Evolutionary conservation across 345 rosid genomes (phyloP).

Genomic region (Ceriops zippeliana): DNA sequence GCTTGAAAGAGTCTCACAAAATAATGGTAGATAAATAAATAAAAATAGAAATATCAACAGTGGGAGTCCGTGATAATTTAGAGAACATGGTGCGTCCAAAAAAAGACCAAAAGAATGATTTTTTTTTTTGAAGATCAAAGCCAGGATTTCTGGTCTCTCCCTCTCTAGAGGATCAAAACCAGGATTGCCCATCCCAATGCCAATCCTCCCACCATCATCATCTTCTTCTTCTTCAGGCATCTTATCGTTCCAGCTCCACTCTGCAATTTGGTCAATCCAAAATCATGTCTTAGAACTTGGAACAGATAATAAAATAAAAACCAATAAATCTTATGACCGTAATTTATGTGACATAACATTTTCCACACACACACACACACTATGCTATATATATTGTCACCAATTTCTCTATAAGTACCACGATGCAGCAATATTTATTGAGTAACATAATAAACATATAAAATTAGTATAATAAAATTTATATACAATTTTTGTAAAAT

Average conservation of each 20-base stretch:
- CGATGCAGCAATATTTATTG: too few species aligned
- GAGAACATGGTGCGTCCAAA: background rate
- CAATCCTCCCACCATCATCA: constrained; percentile 15
- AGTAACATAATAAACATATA: too few species aligned
- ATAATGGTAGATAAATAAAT: constrained; percentile 19
- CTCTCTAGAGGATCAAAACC: constrained; percentile 22
- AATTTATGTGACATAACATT: too few species aligned
- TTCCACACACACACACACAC: too few species aligned
- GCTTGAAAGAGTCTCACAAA: constrained; percentile 5
- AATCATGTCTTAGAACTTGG: too few species aligned
- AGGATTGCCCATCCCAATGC: constrained; percentile 27
- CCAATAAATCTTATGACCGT: background rate
- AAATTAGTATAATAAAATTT: too few species aligned
- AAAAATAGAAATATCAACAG: constrained; percentile 10
- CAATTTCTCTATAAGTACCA: too few species aligned
- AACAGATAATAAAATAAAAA: background rate
- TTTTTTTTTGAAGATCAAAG: background rate
- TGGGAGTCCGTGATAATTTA: constrained; percentile 4
- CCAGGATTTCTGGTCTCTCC: too few species aligned
- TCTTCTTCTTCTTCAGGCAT: constrained; percentile 19
- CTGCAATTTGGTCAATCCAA: constrained; percentile 15
- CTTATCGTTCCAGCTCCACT: constrained; percentile 31
- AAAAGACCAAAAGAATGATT: constrained; percentile 12
- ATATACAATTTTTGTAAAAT: too few species aligned
- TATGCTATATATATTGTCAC: too few species aligned